A percentile compares a stretch with the other conserved stretches of the same genome.
These are phyloP conservation scores for Nelumbo lutea DNA, from an alignment of 164 flowering plant species.

Conservation along the genomic window DNA sequence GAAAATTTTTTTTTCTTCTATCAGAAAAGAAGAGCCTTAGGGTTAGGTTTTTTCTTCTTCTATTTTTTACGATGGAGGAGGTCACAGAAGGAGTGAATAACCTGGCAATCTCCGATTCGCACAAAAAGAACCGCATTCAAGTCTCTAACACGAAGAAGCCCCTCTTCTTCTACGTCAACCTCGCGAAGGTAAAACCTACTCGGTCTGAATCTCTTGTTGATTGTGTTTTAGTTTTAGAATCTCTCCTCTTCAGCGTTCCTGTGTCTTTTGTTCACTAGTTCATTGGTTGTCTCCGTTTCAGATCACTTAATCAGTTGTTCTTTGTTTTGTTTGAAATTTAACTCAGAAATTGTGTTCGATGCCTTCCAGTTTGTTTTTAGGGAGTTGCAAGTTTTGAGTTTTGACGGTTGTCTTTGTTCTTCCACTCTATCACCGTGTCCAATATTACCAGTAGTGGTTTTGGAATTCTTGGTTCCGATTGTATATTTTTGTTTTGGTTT, in stretches of 20 bases:
- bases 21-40: background rate
- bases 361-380: too few relatives aligned
- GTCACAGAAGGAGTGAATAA: slow-evolving; percentile 44
- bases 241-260: background rate
- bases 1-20: background rate
- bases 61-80: slow-evolving; percentile 30
- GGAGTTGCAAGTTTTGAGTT: too few relatives aligned
- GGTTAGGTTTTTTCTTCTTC: background rate
- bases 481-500: too few relatives aligned
- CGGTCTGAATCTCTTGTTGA: background rate
- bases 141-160: slow-evolving; percentile 67
- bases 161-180: slow-evolving; percentile 64
- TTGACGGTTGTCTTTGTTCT: too few relatives aligned
- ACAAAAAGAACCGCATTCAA: slow-evolving; percentile 59
- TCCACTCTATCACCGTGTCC: too few relatives aligned
- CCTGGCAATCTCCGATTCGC: slow-evolving; percentile 27
- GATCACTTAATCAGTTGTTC: too few relatives aligned
- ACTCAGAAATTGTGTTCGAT: too few relatives aligned
- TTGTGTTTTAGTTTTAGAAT: background rate
- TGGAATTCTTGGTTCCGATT: too few relatives aligned
- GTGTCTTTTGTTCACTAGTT: background rate
- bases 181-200: slow-evolving; percentile 52
- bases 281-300: too few relatives aligned
- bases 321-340: too few relatives aligned
- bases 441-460: too few relatives aligned